A percentile compares a stretch with the other conserved stretches of the same genome.
Evolutionary conservation across 441 rosid genomes (phyloP).

Genomic region (Arabidopsis lyrata): DNA sequence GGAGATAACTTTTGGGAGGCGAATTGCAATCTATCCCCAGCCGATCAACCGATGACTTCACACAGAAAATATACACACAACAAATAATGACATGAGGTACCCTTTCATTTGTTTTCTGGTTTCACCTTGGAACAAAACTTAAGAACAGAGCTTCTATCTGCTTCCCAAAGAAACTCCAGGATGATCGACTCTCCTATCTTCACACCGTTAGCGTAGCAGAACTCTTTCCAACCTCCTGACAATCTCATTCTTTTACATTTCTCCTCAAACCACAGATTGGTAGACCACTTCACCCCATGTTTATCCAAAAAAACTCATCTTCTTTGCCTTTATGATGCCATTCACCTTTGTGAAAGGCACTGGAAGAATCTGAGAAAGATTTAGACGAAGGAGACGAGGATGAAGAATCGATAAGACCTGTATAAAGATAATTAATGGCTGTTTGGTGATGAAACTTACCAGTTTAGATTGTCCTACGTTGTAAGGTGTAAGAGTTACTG

Average conservation of each 20-base stretch:
- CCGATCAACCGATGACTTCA: no score
- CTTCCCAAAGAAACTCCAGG: slow-evolving; percentile 12
- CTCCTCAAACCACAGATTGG: not conserved
- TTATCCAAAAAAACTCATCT: slow-evolving; percentile 6
- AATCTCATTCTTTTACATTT: not conserved
- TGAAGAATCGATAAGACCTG: not conserved
- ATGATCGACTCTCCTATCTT: not conserved
- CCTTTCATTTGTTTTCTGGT: not conserved
- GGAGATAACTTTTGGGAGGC: no score
- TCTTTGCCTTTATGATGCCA: not conserved
- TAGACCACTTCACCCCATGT: slow-evolving; percentile 11
- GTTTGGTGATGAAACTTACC: not conserved
- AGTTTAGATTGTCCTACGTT: not conserved
- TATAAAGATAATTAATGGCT: not conserved
- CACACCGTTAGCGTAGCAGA: no score
- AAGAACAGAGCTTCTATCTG: not conserved
- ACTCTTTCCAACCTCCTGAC: slow-evolving; percentile 1
- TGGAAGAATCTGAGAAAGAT: slow-evolving; percentile 1
- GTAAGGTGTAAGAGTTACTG: not conserved
- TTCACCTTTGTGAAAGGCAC: not conserved
- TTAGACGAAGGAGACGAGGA: not conserved
- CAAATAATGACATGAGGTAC: not conserved
- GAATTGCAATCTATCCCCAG: no score
- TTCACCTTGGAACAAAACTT: not conserved
- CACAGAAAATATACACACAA: not conserved